Percentiles rank a stretch among this genome's conserved stretches.
Evolutionary conservation across 306 rosid genomes (phyloP).

Genomic region (Geum urbanum): DNA sequence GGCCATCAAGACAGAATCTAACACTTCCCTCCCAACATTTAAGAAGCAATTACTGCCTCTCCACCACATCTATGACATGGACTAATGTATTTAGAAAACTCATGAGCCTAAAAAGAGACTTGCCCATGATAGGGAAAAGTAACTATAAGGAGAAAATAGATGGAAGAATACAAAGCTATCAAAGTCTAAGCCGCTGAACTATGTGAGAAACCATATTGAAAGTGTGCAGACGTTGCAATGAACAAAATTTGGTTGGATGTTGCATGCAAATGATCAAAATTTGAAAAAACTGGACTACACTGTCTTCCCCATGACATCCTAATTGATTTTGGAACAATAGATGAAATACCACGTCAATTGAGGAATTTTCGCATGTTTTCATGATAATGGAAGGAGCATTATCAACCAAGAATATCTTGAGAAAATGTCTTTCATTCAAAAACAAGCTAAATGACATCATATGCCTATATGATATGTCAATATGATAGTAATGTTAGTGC

Average conservation of each 20-base stretch:
- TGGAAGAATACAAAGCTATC: no score
- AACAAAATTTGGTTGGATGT: neutral
- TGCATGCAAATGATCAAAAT: neutral
- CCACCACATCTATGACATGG: neutral
- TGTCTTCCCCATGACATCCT: neutral
- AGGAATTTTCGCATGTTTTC: neutral
- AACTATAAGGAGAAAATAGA: no score
- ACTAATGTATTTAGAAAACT: no score
- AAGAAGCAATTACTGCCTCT: conserved; percentile 12
- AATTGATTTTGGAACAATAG: neutral
- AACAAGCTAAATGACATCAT: neutral
- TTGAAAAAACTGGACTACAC: neutral
- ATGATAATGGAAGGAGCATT: neutral
- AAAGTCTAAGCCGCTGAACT: neutral
- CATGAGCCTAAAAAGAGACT: no score
- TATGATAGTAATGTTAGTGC: conserved; percentile 8
- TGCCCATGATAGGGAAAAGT: no score
- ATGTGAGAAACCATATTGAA: neutral
- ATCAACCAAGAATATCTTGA: neutral
- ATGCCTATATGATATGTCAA: neutral
- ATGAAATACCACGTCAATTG: neutral
- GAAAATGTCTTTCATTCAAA: neutral
- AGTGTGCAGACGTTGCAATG: neutral
- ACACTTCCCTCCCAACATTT: conserved; percentile 15
- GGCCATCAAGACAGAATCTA: conserved; percentile 23